These are phyloP conservation scores for Pascua guehoae DNA, from an alignment of 1,284 basidiomycete species.

Conservation along the genomic window DNA sequence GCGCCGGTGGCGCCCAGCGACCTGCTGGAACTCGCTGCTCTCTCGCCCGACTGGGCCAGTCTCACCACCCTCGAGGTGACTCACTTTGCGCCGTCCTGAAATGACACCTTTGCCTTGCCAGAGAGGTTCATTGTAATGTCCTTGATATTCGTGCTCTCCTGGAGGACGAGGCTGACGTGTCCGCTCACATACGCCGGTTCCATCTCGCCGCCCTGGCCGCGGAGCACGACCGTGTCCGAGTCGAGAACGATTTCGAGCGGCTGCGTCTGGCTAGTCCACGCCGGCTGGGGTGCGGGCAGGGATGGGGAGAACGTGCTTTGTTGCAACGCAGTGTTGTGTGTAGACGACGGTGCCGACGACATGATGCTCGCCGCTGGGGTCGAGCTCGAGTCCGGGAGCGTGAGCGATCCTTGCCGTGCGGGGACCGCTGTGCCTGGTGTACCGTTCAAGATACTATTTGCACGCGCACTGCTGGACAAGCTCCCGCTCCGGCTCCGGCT, in stretches of 20 bases:
- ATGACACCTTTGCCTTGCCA: constrained; percentile 73
- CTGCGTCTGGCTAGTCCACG: neutral
- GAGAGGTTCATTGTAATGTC: constrained; percentile 78
- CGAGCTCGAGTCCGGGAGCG: neutral
- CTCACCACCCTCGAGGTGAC: constrained; percentile 35
- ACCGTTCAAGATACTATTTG: too few relatives aligned
- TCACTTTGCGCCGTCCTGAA: constrained; percentile 63
- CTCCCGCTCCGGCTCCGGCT: too few relatives aligned
- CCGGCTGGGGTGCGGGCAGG: neutral
- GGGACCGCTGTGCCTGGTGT: too few relatives aligned
- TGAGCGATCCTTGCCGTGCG: neutral
- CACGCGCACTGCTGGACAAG: too few relatives aligned
- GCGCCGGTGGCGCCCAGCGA: neutral
- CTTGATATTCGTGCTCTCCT: constrained; percentile 76
- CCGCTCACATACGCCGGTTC: constrained; percentile 65
- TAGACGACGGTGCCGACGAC: neutral
- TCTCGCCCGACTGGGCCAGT: neutral
- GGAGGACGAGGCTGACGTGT: constrained; percentile 69
- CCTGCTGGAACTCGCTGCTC: neutral
- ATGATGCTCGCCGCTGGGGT: neutral
- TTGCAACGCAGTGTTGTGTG: neutral
- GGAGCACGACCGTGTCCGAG: constrained; percentile 64
- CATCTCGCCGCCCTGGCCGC: constrained; percentile 76
- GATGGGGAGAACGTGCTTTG: neutral
- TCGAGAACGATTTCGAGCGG: constrained; percentile 72